Conservation (phyloP, 2,329 filamentous ascomycete genomes). For the Arthrobotrys musiformis region DNA sequence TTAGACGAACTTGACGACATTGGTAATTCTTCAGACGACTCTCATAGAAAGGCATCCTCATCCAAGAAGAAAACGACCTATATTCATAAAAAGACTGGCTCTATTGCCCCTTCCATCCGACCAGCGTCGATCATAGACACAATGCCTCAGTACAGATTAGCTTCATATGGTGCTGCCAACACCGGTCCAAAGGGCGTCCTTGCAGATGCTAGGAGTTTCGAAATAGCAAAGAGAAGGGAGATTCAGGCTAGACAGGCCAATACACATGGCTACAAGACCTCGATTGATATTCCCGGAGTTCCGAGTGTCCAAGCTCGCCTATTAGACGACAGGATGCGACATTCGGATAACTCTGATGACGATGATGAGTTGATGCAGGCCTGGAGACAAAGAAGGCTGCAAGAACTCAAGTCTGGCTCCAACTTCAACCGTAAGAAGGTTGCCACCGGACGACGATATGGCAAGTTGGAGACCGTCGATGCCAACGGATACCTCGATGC, state of each 20-base stretch:
- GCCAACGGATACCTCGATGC: slow-evolving; percentile 94
- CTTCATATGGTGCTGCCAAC: slow-evolving; percentile 53
- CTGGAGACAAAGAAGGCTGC: slow-evolving; percentile 83
- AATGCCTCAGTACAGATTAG: slow-evolving; percentile 54
- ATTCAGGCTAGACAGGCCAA: slow-evolving; percentile 40
- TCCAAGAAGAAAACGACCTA: slow-evolving; percentile 47
- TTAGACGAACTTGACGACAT: slow-evolving; percentile 55
- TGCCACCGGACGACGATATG: slow-evolving; percentile 81
- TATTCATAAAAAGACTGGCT: slow-evolving; percentile 52
- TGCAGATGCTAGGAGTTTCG: slow-evolving; percentile 80
- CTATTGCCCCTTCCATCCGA: slow-evolving; percentile 53
- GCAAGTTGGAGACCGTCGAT: slow-evolving; percentile 83
- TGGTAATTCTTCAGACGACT: slow-evolving; percentile 50
- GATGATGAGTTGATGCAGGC: slow-evolving; percentile 86
- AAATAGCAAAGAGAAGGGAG: slow-evolving; percentile 68
- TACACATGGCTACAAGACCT: slow-evolving; percentile 18
- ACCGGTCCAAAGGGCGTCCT: slow-evolving; percentile 83
- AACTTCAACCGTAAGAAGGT: slow-evolving; percentile 76
- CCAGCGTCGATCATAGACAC: slow-evolving; percentile 52
- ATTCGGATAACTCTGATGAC: slow-evolving; percentile 66
- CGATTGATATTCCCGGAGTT: slow-evolving; percentile 29
- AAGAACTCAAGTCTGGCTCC: slow-evolving; percentile 76
- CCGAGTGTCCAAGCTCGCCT: slow-evolving; percentile 35
- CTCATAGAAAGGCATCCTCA: slow-evolving; percentile 28
- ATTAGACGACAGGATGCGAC: slow-evolving; percentile 56